Base-by-base conservation (phyloP, 2,329 filamentous ascomycete genomes). In the Immersiporthe knoxdaviesiana region DNA sequence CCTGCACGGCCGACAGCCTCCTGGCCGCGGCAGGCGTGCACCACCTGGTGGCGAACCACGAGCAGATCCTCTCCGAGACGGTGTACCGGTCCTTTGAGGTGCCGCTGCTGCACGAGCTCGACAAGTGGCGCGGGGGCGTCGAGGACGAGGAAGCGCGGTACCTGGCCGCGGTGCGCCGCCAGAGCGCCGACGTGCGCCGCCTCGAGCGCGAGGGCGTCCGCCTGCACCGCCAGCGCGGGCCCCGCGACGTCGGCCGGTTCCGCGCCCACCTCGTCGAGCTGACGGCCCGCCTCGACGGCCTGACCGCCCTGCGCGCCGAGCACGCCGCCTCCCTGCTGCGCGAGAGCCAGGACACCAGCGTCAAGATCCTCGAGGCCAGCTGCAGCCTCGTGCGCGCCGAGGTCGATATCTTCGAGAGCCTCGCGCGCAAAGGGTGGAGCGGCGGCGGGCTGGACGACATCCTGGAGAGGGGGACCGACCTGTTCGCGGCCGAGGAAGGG, bases 11-110 rank as follows among this genome's bases (percentile, higher is more conserved):
- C 21, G 88, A 91, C 78, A 83, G 84, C 66, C 81, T 91, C 59
- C 81, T 91, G 70, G 84, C 87, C 39, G 86, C 88, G 16, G 86
- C 87, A 44, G 89, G 89, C 47, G 83, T 91, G 54, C 89, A 91
- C 76, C 88, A 91, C 74, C 83, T 91, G 27, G 82, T 91, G 69
- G 89, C 89, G 60, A 91, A 91, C 79, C 89, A 91, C 80, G 87
- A 90, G 77, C 88, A 91, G 75, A 91, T 91, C 74, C 84, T 91
- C 3, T 87, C 84, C 72, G 89, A 91, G 78, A 91, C 88, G 0
- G 87, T 91, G 11, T 91, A 91, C 78, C 84, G 89, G 67, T 84
- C 83, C 69, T 91, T 91, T 76, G 89, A 91, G 78, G 88, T 91
- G 50, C 89, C 89, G 4, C 80, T 91, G 30, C 82, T 91, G n/a